phyloP scores from a whole-genome alignment of 176 grass and related monocot genomes.

The Elaeis guineensis region DNA sequence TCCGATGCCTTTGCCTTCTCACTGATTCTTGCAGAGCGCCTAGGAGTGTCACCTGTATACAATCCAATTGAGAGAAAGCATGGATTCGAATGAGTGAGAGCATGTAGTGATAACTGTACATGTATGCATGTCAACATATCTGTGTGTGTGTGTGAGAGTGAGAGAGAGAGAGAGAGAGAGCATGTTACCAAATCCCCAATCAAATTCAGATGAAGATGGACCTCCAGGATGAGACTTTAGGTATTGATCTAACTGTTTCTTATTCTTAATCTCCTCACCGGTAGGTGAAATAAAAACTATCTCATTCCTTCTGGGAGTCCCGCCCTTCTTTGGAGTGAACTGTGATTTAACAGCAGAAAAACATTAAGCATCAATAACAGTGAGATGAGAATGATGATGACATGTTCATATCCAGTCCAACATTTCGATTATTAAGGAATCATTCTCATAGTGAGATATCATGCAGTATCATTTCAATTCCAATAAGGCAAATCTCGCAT shows the following conservation, averaged over 20 bases:
- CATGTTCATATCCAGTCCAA: too few relatives aligned
- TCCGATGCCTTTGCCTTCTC: conserved; percentile 71
- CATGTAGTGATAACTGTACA: too few relatives aligned
- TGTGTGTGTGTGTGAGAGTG: not conserved
- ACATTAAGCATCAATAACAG: not conserved
- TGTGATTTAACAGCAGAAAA: conserved; percentile 27
- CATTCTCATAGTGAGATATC: too few relatives aligned
- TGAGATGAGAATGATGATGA: too few relatives aligned
- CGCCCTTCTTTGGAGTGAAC: conserved; percentile 57
- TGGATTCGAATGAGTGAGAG: not conserved
- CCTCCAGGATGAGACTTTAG: conserved; percentile 72
- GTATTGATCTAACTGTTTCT: conserved; percentile 71
- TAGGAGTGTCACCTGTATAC: conserved; percentile 79
- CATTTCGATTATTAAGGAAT: too few relatives aligned
- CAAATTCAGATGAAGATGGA: conserved; percentile 69
- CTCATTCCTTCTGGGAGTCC: conserved; percentile 43
- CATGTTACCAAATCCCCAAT: conserved; percentile 76
- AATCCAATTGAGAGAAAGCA: conserved; percentile 15
- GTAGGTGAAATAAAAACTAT: conserved; percentile 84
- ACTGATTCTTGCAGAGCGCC: conserved; percentile 81
- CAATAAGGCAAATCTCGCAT: too few relatives aligned
- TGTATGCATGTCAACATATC: too few relatives aligned
- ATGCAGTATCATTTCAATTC: too few relatives aligned
- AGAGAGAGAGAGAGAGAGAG: conserved; percentile 11
- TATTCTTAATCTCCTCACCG: conserved; percentile 89